Evolutionary conservation across 2,329 filamentous ascomycete species (phyloP).

Genomic region (Macrophomina tecta): DNA sequence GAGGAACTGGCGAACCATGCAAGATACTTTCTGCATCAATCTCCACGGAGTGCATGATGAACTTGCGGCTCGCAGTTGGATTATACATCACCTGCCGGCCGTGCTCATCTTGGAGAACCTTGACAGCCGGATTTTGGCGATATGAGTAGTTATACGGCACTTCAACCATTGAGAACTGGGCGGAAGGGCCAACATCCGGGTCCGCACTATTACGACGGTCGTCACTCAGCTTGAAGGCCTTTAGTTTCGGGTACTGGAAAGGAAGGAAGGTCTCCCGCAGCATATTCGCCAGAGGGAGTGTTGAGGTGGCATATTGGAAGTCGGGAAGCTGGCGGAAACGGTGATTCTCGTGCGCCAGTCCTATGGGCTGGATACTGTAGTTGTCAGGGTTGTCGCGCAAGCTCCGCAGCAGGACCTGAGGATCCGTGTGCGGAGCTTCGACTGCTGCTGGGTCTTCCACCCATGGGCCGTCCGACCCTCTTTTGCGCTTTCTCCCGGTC

Average conservation of each 20-base stretch:
- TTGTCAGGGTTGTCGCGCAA: conserved; percentile 72
- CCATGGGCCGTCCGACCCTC: conserved; percentile 74
- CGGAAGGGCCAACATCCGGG: conserved; percentile 77
- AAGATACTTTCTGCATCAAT: conserved; percentile 70
- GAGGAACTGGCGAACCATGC: conserved; percentile 62
- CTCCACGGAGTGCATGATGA: conserved; percentile 63
- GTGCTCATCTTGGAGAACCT: conserved; percentile 61
- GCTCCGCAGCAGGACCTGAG: conserved; percentile 61
- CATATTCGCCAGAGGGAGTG: conserved; percentile 71
- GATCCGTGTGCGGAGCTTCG: conserved; percentile 23
- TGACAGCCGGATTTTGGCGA: conserved; percentile 82
- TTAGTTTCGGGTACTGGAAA: conserved; percentile 67
- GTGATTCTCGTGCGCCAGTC: conserved; percentile 78
- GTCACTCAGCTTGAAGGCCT: conserved; percentile 63
- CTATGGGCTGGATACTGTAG: conserved; percentile 73
- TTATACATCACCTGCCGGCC: conserved; percentile 53
- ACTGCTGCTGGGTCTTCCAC: conserved; percentile 27
- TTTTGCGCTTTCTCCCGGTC: conserved; percentile 84
- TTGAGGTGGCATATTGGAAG: conserved; percentile 78
- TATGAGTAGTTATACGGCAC: conserved; percentile 79
- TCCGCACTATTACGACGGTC: conserved; percentile 61
- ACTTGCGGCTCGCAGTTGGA: conserved; percentile 55
- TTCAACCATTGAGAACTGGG: conserved; percentile 75
- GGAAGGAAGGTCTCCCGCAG: conserved; percentile 75
- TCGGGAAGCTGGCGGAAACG: conserved; percentile 86